These are phyloP conservation scores for Boletus edulis DNA, from an alignment of 768 basidiomycete genomes.

Conservation along the genomic window DNA sequence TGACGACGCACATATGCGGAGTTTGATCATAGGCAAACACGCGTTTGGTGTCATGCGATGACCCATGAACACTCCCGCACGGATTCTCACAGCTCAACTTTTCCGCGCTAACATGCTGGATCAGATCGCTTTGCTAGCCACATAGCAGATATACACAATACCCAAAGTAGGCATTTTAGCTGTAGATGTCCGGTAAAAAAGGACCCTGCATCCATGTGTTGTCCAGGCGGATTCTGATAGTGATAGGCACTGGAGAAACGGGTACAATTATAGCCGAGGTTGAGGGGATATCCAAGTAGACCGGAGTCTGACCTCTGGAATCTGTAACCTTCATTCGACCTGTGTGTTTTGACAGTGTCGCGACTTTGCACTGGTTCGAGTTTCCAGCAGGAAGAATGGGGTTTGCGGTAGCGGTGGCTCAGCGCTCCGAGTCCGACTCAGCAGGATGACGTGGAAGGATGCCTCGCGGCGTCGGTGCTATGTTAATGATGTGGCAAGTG, in stretches of 20 bases:
- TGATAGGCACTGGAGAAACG: slow-evolving; percentile 5
- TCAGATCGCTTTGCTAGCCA: slow-evolving; percentile 2
- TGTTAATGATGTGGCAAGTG: too few relatives aligned
- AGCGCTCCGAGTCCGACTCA: too few relatives aligned
- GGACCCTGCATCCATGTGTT: slow-evolving; percentile 17
- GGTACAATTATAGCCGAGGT: background rate
- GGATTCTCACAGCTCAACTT: background rate
- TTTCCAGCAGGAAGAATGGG: too few relatives aligned
- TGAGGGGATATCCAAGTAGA: background rate
- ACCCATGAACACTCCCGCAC: too few relatives aligned
- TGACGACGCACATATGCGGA: background rate
- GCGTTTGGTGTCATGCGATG: slow-evolving; percentile 1
- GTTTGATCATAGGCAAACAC: slow-evolving; percentile 2
- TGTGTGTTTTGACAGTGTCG: too few relatives aligned
- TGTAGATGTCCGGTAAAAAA: background rate
- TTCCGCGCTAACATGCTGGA: background rate
- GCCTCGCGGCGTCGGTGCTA: too few relatives aligned
- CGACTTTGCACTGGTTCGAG: too few relatives aligned
- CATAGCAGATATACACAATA: background rate
- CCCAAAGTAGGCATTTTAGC: background rate
- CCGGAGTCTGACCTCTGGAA: too few relatives aligned
- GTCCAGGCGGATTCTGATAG: background rate
- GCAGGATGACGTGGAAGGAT: too few relatives aligned
- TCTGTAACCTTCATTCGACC: too few relatives aligned
- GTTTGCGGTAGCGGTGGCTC: too few relatives aligned